Conservation (phyloP, 2,329 filamentous ascomycete genomes). For the Alternaria dauci region DNA sequence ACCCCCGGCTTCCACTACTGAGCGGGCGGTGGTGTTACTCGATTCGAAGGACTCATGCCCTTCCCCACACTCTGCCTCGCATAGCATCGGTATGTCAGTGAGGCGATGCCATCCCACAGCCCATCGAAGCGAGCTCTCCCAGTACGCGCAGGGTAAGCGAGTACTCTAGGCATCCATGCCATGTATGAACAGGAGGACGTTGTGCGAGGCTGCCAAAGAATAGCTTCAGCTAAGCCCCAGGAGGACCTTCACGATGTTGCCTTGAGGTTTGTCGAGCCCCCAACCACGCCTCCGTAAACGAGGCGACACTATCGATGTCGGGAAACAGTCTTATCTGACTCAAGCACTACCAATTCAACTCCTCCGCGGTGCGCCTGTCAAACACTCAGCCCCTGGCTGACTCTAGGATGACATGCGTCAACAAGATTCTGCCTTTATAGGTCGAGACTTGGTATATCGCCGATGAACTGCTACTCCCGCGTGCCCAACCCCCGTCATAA, state of each 20-base stretch:
- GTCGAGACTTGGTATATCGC: background rate
- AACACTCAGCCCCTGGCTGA: background rate
- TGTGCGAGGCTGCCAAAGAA: background rate
- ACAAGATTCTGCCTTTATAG: background rate
- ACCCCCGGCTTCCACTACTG: conserved; percentile 17
- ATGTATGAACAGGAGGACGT: background rate
- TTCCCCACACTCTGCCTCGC: conserved; percentile 17
- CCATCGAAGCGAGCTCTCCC: background rate
- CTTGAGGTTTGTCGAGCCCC: background rate
- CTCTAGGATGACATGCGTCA: background rate
- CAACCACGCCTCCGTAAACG: background rate
- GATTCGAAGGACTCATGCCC: conserved; percentile 24
- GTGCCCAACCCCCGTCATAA: background rate
- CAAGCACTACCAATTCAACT: background rate
- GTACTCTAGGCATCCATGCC: background rate
- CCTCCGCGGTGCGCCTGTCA: background rate
- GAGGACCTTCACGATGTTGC: background rate
- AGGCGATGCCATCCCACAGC: conserved; percentile 9
- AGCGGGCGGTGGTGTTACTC: conserved; percentile 24
- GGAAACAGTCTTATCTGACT: background rate
- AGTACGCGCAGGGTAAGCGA: background rate
- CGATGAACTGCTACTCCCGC: background rate
- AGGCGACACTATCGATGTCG: background rate
- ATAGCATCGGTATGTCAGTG: conserved; percentile 10
- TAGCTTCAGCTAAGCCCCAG: background rate